Evolutionary conservation across 2,329 filamentous ascomycete species (phyloP), one percentile per base, ranked within the genome.

Genomic region (Ophiostoma ips): DNA sequence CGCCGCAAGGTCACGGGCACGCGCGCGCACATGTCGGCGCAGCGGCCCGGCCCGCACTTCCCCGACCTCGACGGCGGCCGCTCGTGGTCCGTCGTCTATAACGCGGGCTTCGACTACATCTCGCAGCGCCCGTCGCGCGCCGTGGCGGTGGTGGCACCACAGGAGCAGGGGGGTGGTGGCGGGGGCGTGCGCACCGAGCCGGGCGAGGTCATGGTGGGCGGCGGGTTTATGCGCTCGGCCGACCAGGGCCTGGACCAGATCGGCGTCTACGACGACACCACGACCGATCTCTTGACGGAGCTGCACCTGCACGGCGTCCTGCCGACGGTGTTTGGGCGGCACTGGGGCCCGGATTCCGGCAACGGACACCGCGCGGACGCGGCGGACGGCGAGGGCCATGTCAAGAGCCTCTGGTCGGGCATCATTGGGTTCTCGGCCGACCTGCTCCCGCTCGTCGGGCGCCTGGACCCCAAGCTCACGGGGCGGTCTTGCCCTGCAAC

Each of bases 181-280:
- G 16, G 24, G 31, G 24, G 11, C 28, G 28, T 52, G 5, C 35
- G 63, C n/a, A 60, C 61, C 2, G 38, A 54, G 2, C 57, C 61
- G 0, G 65, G 70, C 1, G 70, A 76, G 50, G 60, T 79, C 52
- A 72, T 79, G 69, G 58, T 75, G 2, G 75, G 76, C 2, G 76
- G 76, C 0, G 76, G 72, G 0, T 70, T 76, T 50, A 63, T 65
- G 5, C 65, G 68, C 19, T 66, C 68, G 15, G 58, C 60, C 5
- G 61, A 63, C 5, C 59, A 68, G 9, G 73, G 72, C 0, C 36
- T 71, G 3, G 68, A 68, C 31, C 66, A 70, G 48, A 40, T 78
- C 0, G 75, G 73, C 0, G 54, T 69, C 2, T 67, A 67, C 37
- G 68, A 72, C 13, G 75, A 79, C 56, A 61, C 62, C 7, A 56